phyloP scores from a whole-genome alignment of 768 basidiomycete genomes.

The Leccinum arenicola region DNA sequence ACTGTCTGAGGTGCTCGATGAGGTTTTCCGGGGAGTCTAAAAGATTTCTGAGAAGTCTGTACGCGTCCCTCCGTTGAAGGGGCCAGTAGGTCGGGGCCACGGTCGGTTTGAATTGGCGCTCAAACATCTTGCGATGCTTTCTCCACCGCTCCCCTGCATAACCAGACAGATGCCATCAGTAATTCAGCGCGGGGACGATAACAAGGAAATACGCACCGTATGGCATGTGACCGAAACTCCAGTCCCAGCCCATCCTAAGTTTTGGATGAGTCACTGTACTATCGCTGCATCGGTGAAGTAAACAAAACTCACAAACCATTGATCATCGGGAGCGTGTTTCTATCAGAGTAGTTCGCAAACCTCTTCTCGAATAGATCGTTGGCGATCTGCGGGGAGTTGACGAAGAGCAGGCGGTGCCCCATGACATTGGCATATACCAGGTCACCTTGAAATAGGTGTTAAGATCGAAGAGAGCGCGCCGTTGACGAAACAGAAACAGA shows the following conservation, averaged over 20 bases:
- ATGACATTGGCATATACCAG: constrained; percentile 52
- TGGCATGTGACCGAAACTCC: constrained; percentile 56
- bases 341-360: constrained; percentile 55
- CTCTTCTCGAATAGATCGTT: constrained; percentile 57
- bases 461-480: neutral
- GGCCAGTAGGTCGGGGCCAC: constrained; percentile 41
- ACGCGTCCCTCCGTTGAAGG: constrained; percentile 44
- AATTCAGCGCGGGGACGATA: neutral
- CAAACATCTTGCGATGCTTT: constrained; percentile 50
- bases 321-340: constrained; percentile 46
- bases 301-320: constrained; percentile 41
- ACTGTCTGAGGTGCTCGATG: constrained; percentile 51
- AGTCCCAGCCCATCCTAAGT: constrained; percentile 45
- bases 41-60: constrained; percentile 43
- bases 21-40: constrained; percentile 42
- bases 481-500: constrained; percentile 11
- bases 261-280: constrained; percentile 6
- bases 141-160: constrained; percentile 50
- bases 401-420: constrained; percentile 46
- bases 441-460: constrained; percentile 36
- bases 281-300: neutral
- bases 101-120: constrained; percentile 48
- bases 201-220: constrained; percentile 34
- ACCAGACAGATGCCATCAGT: neutral
- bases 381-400: constrained; percentile 46